A percentile compares a stretch with the other conserved stretches of the same genome.
phyloP scores from a whole-genome alignment of 2,329 filamentous ascomycete genomes.

The Fusarium fujikuroi region DNA sequence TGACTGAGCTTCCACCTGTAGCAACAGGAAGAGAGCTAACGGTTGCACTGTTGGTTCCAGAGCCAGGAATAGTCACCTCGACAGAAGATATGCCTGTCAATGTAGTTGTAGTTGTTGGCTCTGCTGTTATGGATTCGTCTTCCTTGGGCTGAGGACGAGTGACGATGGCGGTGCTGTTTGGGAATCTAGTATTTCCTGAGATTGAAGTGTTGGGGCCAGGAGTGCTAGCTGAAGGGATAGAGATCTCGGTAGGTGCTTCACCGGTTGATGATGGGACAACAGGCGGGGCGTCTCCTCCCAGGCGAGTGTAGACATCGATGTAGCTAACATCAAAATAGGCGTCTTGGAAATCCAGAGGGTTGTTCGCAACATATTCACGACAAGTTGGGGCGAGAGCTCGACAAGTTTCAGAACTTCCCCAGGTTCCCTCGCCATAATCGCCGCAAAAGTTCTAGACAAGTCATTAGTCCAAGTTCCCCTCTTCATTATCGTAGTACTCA shows the following conservation, averaged over 20 bases:
- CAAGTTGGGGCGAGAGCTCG: constrained; percentile 56
- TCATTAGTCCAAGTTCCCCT: background rate
- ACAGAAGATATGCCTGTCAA: constrained; percentile 42
- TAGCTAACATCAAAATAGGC: constrained; percentile 65
- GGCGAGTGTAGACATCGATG: constrained; percentile 58
- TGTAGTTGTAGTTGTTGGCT: constrained; percentile 45
- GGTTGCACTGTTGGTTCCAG: constrained; percentile 19
- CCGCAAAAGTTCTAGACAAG: constrained; percentile 74
- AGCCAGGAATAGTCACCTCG: constrained; percentile 40
- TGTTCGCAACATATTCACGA: constrained; percentile 57
- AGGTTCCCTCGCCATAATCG: constrained; percentile 70
- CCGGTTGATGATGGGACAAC: constrained; percentile 5
- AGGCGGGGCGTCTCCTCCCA: constrained; percentile 4
- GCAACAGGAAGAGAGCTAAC: constrained; percentile 24
- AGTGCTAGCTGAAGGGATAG: background rate
- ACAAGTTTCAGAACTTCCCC: constrained; percentile 55
- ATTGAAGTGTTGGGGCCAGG: background rate
- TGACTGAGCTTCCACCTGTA: constrained; percentile 33
- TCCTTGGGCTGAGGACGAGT: background rate
- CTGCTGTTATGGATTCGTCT: background rate
- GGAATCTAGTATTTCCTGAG: background rate
- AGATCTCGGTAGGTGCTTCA: background rate
- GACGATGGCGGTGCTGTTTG: constrained; percentile 1
- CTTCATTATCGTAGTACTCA: constrained; percentile 38
- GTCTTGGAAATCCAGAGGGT: constrained; percentile 56